Evolutionary conservation across 805 yeast genomes (phyloP).

Genomic region (Candida nemodendra): DNA sequence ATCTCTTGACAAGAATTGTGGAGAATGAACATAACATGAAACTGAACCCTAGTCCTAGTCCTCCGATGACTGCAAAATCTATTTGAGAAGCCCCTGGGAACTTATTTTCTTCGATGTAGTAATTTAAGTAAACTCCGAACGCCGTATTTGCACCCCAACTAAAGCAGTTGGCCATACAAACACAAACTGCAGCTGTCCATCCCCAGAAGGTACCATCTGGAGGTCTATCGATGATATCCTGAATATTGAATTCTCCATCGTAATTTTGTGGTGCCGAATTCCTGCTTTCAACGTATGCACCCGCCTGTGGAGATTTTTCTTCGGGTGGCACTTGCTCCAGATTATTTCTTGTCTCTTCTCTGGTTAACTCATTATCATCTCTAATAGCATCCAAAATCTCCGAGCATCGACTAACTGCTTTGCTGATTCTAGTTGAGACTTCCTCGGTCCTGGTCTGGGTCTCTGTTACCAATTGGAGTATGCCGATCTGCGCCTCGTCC

Average conservation of each 20-base stretch:
- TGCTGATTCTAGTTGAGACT: too few relatives aligned
- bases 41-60: constrained; percentile 52
- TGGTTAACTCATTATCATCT: constrained; percentile 30
- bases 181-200: constrained; percentile 46
- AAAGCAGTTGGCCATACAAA: constrained; percentile 32
- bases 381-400: constrained; percentile 26
- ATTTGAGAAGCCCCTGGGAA: constrained; percentile 51
- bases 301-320: neutral
- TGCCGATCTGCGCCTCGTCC: too few relatives aligned
- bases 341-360: constrained; percentile 10
- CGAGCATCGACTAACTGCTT: neutral
- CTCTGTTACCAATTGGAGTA: too few relatives aligned
- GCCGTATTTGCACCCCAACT: constrained; percentile 57
- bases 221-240: constrained; percentile 31
- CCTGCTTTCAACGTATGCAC: neutral
- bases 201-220: constrained; percentile 48
- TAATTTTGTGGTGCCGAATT: constrained; percentile 14
- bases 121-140: constrained; percentile 54
- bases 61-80: constrained; percentile 57
- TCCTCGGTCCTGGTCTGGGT: too few relatives aligned
- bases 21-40: constrained; percentile 61
- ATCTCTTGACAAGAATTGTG: constrained; percentile 43
- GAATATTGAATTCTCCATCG: constrained; percentile 33
- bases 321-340: constrained; percentile 7
- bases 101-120: constrained; percentile 39